phyloP scores from a whole-genome alignment of 2,329 filamentous ascomycete species.

The Diplodia mutila region DNA sequence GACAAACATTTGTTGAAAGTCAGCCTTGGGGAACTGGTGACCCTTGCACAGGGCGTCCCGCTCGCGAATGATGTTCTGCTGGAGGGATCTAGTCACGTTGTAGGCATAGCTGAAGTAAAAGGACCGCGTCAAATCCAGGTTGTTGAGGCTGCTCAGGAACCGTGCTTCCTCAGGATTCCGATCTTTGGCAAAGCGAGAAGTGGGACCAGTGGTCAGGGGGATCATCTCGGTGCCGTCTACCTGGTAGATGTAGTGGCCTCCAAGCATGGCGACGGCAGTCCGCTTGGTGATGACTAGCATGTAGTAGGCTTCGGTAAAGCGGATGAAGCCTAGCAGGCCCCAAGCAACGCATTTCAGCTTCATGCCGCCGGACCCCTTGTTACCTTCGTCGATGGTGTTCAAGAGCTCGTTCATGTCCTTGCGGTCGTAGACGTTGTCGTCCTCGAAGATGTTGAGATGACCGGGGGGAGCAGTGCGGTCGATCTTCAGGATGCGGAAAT shows the following conservation, averaged over 20 bases:
- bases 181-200: slow-evolving; percentile 73
- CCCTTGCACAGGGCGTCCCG: slow-evolving; percentile 71
- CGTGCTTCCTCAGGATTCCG: slow-evolving; percentile 86
- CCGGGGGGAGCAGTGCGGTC: slow-evolving; percentile 81
- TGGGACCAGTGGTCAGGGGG: slow-evolving; percentile 73
- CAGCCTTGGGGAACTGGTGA: slow-evolving; percentile 60
- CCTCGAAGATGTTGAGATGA: slow-evolving; percentile 84
- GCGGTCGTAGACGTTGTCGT: slow-evolving; percentile 92
- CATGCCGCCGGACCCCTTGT: slow-evolving; percentile 85
- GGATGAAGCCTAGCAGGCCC: slow-evolving; percentile 93
- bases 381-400: slow-evolving; percentile 92
- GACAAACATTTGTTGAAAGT: slow-evolving; percentile 94
- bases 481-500: slow-evolving; percentile 92
- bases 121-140: slow-evolving; percentile 84
- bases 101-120: slow-evolving; percentile 99
- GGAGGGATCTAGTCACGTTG: slow-evolving; percentile 88
- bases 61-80: slow-evolving; percentile 87
- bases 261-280: slow-evolving; percentile 93
- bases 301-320: slow-evolving; percentile 94
- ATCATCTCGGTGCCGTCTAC: slow-evolving; percentile 92
- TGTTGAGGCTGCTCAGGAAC: slow-evolving; percentile 86
- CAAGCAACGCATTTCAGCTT: slow-evolving; percentile 88
- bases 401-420: slow-evolving; percentile 92
- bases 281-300: slow-evolving; percentile 97
- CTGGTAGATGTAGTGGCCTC: slow-evolving; percentile 94